Base-by-base conservation (phyloP, 805 yeast species). In the Saturnispora mendoncae region DNA sequence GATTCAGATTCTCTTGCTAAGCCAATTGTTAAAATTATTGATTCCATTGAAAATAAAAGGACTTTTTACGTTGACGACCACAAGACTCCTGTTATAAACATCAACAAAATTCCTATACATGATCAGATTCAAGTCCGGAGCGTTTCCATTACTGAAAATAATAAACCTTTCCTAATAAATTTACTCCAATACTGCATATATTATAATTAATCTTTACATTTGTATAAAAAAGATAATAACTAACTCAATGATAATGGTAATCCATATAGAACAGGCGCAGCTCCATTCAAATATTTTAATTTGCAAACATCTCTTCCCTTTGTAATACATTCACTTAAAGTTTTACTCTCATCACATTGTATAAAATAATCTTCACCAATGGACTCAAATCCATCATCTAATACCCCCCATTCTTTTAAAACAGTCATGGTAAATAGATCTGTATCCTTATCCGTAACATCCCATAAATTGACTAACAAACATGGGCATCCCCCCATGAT, bases 391-490 rank as follows among this genome's bases (percentile, higher is more conserved):
- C 50, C 53, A 7, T 55, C 52, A 21, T 57, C 64, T 13, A 70
- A 55, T 12, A 84, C 55, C 0, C 92, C 92, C 80, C 92, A 80
- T 46, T 68, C 65, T 2, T 69, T 68, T 49, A 92, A 71, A 29
- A 84, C 56, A 2, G 72, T 64, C 8, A 69, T 45, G 19, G 85
- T 80, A 51, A 88, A 86, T 51, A 69, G 71, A 59, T 92, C 97
- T 38, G 86, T 84, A 57, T 92, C 99, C 50, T 84, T 87, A 60
- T 92, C 97, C 0, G 97, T 92, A 4, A 92, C 97, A 58, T 87
- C 96, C 98, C 98, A 92, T 43, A 92, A 61, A 52, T 85, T 86
- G 0, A 85, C 96, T 28, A 92, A 62, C 1, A 86, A 70, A 77
- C 83, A 70, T 0, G 95, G 92, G 36, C 85, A 74, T 0, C 95